phyloP scores from a whole-genome alignment of 176 grass and related monocot species.

The Hordeum marinum region DNA sequence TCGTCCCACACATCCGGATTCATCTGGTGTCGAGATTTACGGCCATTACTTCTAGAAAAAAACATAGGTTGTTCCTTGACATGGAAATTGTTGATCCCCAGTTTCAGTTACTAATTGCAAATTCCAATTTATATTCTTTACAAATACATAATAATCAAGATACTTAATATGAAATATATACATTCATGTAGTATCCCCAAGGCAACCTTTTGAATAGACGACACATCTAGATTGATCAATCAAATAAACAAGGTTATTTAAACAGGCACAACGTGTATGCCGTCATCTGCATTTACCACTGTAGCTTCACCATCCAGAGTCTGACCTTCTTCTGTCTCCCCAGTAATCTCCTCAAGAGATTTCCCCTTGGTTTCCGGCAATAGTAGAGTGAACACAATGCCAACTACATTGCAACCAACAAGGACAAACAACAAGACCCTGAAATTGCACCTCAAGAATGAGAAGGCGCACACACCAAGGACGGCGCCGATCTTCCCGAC shows the following conservation, averaged over 20 bases:
- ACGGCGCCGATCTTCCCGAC: conserved; percentile 47
- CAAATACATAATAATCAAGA: background rate
- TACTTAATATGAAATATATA: background rate
- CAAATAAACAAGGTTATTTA: background rate
- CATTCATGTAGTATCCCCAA: background rate
- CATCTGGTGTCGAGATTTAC: no score
- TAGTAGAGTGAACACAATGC: conserved; percentile 38
- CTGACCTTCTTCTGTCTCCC: conserved; percentile 23
- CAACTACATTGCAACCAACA: conserved; percentile 35
- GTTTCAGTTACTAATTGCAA: background rate
- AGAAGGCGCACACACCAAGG: background rate
- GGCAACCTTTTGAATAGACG: background rate
- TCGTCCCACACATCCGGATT: no score
- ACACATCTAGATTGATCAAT: background rate
- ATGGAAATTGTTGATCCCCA: no score
- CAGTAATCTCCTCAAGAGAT: conserved; percentile 47
- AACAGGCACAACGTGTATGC: background rate
- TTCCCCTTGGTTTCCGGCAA: conserved; percentile 42
- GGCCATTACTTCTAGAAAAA: no score
- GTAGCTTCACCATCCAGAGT: background rate
- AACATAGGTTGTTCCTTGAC: no score
- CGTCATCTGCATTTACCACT: no score
- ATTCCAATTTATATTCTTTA: background rate
- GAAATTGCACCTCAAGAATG: background rate
- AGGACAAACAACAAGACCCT: background rate